phyloP scores from a whole-genome alignment of 257 asterid genomes.

The Capsicum chinense region DNA sequence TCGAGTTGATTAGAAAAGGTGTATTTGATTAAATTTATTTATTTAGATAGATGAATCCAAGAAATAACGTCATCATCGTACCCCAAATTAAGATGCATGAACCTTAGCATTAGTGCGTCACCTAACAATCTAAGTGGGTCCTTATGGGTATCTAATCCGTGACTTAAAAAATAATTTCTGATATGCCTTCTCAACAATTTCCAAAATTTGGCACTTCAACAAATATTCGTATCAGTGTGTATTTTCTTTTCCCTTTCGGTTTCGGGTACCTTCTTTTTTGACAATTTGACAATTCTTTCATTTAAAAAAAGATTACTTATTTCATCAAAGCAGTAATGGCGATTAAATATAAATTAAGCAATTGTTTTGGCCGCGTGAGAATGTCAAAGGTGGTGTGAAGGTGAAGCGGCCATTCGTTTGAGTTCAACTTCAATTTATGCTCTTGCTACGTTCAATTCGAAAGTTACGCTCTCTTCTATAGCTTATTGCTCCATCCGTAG shows the following conservation, averaged over 20 bases:
- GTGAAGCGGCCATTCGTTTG: background rate
- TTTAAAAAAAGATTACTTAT: background rate
- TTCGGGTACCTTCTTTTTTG: background rate
- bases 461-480: no score
- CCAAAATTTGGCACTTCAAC: background rate
- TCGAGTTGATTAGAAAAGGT: no score
- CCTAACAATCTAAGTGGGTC: background rate
- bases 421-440: no score
- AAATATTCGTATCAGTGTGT: background rate
- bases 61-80: background rate
- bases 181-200: background rate
- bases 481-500: no score
- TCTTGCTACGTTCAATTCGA: no score
- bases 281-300: background rate
- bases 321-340: background rate
- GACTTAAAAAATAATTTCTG: background rate
- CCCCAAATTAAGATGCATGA: background rate
- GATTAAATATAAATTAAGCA: background rate
- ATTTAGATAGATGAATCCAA: background rate
- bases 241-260: background rate
- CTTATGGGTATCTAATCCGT: background rate
- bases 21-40: no score
- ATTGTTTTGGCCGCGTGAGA: background rate
- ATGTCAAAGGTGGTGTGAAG: background rate
- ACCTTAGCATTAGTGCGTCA: background rate